Percentiles rank a stretch among this genome's conserved stretches.
phyloP scores from a whole-genome alignment of 495 filamentous ascomycete genomes.

The Penicillium soppii region DNA sequence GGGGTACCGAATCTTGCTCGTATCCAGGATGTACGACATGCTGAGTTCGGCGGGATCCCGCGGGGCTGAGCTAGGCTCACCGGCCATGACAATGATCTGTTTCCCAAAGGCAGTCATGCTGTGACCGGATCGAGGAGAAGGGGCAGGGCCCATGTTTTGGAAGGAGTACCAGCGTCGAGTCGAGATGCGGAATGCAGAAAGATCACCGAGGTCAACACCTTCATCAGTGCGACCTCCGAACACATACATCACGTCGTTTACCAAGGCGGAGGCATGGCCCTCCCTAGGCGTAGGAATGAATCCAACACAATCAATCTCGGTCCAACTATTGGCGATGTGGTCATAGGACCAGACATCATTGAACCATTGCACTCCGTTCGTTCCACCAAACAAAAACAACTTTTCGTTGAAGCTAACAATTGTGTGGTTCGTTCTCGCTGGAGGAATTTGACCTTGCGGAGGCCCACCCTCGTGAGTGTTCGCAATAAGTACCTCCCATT shows the following conservation, averaged over 20 bases:
- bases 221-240: constrained; percentile 97
- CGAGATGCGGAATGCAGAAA: constrained; percentile 92
- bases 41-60: constrained; percentile 79
- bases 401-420: constrained; percentile 91
- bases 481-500: constrained; percentile 87
- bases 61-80: constrained; percentile 87
- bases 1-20: constrained; percentile 92
- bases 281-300: constrained; percentile 93
- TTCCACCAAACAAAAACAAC: constrained; percentile 96
- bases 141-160: constrained; percentile 98
- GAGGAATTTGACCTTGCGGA: constrained; percentile 69
- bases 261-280: constrained; percentile 90
- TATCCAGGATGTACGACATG: constrained; percentile 89
- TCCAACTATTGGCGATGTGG: constrained; percentile 73
- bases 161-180: constrained; percentile 97
- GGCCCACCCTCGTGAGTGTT: constrained; percentile 70
- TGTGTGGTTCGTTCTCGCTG: constrained; percentile 91
- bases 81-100: constrained; percentile 86
- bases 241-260: constrained; percentile 98
- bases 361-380: constrained; percentile 92
- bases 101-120: constrained; percentile 96
- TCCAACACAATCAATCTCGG: constrained; percentile 89
- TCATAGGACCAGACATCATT: constrained; percentile 99
- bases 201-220: constrained; percentile 85
- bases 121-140: constrained; percentile 90